Conservation (phyloP, 768 basidiomycete species). For the Psilocybe cubensis region DNA sequence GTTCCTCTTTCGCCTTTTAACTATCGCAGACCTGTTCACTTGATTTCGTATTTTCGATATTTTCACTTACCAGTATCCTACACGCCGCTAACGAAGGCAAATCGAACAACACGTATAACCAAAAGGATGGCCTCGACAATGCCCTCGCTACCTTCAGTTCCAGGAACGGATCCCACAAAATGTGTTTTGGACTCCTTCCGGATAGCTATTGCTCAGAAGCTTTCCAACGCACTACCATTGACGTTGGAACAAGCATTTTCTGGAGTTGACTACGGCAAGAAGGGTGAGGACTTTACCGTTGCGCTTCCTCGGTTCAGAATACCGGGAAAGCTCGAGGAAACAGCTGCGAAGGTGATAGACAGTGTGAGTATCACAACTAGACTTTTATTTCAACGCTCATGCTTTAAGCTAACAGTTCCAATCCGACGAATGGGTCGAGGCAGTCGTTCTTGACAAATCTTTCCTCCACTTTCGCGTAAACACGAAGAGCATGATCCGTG, state of each 20-base stretch:
- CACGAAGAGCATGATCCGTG: slow-evolving; percentile 62
- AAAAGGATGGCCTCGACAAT: slow-evolving; percentile 29
- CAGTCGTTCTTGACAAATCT: slow-evolving; percentile 68
- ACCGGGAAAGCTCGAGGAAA: slow-evolving; percentile 79
- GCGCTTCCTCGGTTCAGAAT: slow-evolving; percentile 91
- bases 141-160: slow-evolving; percentile 34
- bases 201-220: slow-evolving; percentile 74
- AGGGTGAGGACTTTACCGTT: slow-evolving; percentile 91
- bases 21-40: background rate
- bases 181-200: slow-evolving; percentile 79
- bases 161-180: slow-evolving; percentile 61
- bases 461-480: slow-evolving; percentile 86
- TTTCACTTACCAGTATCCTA: background rate
- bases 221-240: slow-evolving; percentile 70
- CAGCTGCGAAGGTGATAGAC: slow-evolving; percentile 73
- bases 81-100: background rate
- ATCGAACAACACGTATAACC: background rate
- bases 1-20: background rate
- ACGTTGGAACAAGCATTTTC: slow-evolving; percentile 78
- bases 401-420: slow-evolving; percentile 61
- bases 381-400: background rate
- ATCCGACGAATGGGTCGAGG: slow-evolving; percentile 78
- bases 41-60: background rate
- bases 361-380: slow-evolving; percentile 50
- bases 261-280: slow-evolving; percentile 90